Evolutionary conservation across 805 yeast genomes (phyloP).

Genomic region (Yarrowia osloensis): DNA sequence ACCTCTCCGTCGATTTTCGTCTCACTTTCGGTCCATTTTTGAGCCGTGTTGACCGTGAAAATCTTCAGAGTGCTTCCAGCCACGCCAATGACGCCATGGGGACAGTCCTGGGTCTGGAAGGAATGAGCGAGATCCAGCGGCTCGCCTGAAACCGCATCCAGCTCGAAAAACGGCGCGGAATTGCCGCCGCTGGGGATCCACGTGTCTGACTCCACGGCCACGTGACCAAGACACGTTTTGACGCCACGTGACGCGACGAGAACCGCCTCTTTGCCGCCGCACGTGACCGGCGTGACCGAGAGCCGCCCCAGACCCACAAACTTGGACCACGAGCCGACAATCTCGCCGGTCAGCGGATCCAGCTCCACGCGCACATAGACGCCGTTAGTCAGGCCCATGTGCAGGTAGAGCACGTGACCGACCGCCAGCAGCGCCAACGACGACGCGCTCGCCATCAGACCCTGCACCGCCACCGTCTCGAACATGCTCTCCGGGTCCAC

Average conservation of each 20-base stretch:
- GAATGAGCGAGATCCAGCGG: constrained; percentile 49
- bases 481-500: constrained; percentile 61
- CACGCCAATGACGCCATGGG: constrained; percentile 64
- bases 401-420: constrained; percentile 51
- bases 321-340: constrained; percentile 64
- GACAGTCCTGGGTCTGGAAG: constrained; percentile 63
- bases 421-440: constrained; percentile 39
- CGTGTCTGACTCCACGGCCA: neutral
- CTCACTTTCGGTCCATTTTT: neutral
- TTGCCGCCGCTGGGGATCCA: constrained; percentile 2
- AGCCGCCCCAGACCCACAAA: constrained; percentile 75
- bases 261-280: neutral
- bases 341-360: constrained; percentile 60
- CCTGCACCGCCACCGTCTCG: constrained; percentile 64
- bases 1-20: neutral
- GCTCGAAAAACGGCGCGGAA: constrained; percentile 4
- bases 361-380: constrained; percentile 66
- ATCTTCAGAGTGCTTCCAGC: constrained; percentile 55
- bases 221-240: constrained; percentile 16
- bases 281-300: constrained; percentile 43
- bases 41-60: constrained; percentile 41
- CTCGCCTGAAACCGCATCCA: constrained; percentile 32
- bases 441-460: constrained; percentile 51
- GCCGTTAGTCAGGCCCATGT: constrained; percentile 84
- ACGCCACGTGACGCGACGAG: neutral